Evolutionary conservation across 1,139 yeast species (phyloP), one percentile per base, ranked within the genome.

Genomic region (Geotrichum armillariae): DNA sequence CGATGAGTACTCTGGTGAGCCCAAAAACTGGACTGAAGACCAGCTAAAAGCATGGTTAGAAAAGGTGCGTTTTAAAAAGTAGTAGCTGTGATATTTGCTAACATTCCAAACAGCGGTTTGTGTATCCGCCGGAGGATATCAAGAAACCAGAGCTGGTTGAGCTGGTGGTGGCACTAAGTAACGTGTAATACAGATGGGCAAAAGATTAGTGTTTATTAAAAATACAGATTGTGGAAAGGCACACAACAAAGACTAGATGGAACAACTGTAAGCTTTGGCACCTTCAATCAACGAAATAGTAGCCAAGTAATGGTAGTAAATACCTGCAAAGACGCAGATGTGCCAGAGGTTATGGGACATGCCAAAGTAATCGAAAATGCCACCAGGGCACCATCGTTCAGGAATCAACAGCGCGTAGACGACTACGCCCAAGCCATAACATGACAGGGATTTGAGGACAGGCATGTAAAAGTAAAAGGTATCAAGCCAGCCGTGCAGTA

Each of bases 271-370:
- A 14, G 53, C 58, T 20, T 59, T 56, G n/a, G 74, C 73, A 50
- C 62, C 60, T 58, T 70, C 61, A 66, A 84, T 83, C 84, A 90
- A 83, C 53, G 79, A 82, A 56, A 88, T 72, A 25, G 89, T 73
- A 22, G 94, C 90, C 50, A 73, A 72, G 66, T 91, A 93, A 67
- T 91, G 97, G 34, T 94, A 95, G 53, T 87, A 70, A 21, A 90
- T 81, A 1, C 99, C 99, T 34, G 86, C 76, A 34, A 93, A 79
- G 38, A 93, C 99, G 64, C 87, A 88, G 16, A 89, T 67, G 68
- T 93, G 99, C 99, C 99, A 93, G 32, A 93, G 72, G 62, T 89
- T 90, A 68, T 93, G 99, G 46, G 96, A 88, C 96, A 90, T 94
- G 85, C 93, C 62, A 82, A 75, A 27, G 87, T 85, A 60, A 73